Evolutionary conservation across 169 alveolate genomes (phyloP), one percentile per base, ranked within the genome.

Genomic region (Miamiensis avidus): DNA sequence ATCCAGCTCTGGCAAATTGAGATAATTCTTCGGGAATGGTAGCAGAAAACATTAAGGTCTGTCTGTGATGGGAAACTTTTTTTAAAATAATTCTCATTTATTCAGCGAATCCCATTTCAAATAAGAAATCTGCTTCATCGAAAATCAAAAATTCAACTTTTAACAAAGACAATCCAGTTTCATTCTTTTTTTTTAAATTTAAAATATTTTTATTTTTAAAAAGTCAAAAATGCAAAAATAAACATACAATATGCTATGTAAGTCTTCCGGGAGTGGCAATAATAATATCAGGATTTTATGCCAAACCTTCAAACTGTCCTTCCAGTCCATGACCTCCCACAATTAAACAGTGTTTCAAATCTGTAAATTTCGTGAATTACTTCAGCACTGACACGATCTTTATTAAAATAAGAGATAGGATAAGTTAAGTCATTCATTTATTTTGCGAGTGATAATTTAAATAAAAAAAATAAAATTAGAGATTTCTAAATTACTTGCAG

Each of bases 251-350:
- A 87, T 97, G 98, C 87, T 97, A 98, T 83, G 96, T 88, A 26
- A 98, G 93, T 88, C 99, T 93, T 29, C 99, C 99, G 0, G 99
- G 99, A 0, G 99, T 98, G 27, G 99, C 99, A 65, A 98, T 96
- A 29, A 98, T 95, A 29, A 98, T 96, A 91, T 98, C 99, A 4
- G 99, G 98, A 89, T 98, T 98, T 78, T 91, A 92, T n/a, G 99
- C 97, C 11, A 98, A 84, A 29, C 97, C 91, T 88, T 98, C 99
- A 87, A 98, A 98, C 85, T 98, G 98, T 32, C 94, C 95, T 77
- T 96, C 98, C 49, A 98, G 92, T 0, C 98, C 97, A 85, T 97
- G 96, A 32, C 99, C 99, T 33, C 99, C 99, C 0, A 97, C 98
- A 75, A 98, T 94, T 49, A 97, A 89, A 31, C 97, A 97, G 88